Evolutionary conservation across 1,139 yeast species (phyloP).

Genomic region (Barnettozyma hawaiiensis): DNA sequence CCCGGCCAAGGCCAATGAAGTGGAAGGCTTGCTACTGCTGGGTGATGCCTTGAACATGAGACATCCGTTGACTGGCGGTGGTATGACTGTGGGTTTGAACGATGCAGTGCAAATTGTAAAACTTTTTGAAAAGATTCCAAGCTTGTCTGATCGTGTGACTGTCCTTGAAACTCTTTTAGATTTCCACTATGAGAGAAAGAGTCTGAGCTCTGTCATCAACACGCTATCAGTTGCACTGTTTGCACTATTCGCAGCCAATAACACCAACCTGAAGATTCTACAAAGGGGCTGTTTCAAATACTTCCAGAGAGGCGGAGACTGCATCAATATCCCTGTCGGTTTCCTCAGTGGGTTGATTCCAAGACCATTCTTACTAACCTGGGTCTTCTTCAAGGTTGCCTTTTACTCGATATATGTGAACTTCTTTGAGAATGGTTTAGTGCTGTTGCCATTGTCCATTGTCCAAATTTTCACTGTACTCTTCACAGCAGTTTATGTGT

Average conservation of each 20-base stretch:
- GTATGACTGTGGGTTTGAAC: constrained; percentile 95
- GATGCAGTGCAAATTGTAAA: constrained; percentile 71
- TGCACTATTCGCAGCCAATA: constrained; percentile 85
- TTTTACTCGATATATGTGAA: constrained; percentile 73
- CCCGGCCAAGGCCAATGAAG: constrained; percentile 60
- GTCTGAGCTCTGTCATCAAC: constrained; percentile 77
- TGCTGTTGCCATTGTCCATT: constrained; percentile 69
- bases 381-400: constrained; percentile 88
- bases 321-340: constrained; percentile 74
- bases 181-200: constrained; percentile 76
- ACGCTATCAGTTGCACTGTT: constrained; percentile 88
- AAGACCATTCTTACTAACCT: constrained; percentile 64
- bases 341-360: constrained; percentile 80
- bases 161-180: constrained; percentile 51
- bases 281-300: constrained; percentile 89
- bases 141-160: constrained; percentile 50
- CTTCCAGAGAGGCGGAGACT: constrained; percentile 78
- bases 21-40: constrained; percentile 74
- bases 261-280: constrained; percentile 53
- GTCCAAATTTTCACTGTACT: constrained; percentile 65
- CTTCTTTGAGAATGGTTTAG: constrained; percentile 56
- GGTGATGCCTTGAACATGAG: constrained; percentile 98
- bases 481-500: constrained; percentile 69
- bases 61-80: constrained; percentile 98
- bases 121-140: constrained; percentile 52